Percentiles rank a stretch among this genome's conserved stretches.
Evolutionary conservation across 345 rosid species (phyloP).

Genomic region (Excoecaria agallocha): DNA sequence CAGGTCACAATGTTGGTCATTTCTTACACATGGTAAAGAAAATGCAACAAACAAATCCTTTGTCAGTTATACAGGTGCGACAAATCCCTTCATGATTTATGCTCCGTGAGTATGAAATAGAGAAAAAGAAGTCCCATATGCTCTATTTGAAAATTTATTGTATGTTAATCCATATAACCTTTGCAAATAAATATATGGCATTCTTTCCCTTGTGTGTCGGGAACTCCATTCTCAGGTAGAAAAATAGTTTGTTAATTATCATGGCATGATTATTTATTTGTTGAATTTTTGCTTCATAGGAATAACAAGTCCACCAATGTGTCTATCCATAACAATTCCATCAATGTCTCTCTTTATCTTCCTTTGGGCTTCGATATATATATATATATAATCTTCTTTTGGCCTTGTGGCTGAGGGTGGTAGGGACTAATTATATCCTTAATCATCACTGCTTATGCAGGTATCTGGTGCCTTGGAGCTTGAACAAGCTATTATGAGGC

Average conservation of each 20-base stretch:
- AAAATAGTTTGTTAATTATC: not conserved
- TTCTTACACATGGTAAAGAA: conserved; percentile 72
- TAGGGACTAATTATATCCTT: not conserved
- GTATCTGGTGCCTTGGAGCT: conserved; percentile 57
- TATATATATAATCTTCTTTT: too few relatives aligned
- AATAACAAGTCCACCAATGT: too few relatives aligned
- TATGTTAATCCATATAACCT: not conserved
- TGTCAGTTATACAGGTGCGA: conserved; percentile 65
- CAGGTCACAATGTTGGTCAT: conserved; percentile 83
- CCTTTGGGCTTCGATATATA: too few relatives aligned
- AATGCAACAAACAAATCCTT: conserved; percentile 65
- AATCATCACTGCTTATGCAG: conserved; percentile 31
- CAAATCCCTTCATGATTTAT: not conserved
- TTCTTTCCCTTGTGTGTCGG: not conserved
- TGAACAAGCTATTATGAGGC: conserved; percentile 51
- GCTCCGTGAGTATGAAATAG: not conserved
- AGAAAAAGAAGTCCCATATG: not conserved
- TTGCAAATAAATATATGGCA: not conserved
- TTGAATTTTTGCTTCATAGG: not conserved
- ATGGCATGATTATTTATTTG: not conserved
- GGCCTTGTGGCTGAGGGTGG: too few relatives aligned
- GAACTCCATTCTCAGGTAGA: not conserved
- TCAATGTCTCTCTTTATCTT: too few relatives aligned
- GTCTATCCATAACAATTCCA: too few relatives aligned
- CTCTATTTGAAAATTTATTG: not conserved